Evolutionary conservation across 768 basidiomycete genomes (phyloP), one percentile per base, ranked within the genome.

Genomic region (Lentinus tigrinus): DNA sequence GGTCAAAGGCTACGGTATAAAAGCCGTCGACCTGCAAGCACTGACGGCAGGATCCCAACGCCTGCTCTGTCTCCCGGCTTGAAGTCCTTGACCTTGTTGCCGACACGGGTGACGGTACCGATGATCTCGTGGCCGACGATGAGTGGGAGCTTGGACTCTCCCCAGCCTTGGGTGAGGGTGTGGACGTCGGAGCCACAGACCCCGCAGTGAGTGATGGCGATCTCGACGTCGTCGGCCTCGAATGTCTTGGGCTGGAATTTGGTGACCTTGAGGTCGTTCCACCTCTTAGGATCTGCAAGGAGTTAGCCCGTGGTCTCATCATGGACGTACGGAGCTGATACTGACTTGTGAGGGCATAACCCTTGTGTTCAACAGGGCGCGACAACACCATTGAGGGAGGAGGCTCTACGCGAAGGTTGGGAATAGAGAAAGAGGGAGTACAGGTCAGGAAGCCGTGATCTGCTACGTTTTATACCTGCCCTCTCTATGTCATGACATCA

Each of bases 121-220:
- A 82, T 75, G 54, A 87, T 83, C 68, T 85, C 83, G 63, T 85
- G 83, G 17, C 70, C 70, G 31, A 69, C 65, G 42, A 70, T 62
- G 23, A 71, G 63, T 6, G 69, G 69, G 2, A 68, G 61, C 62
- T 66, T 63, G 47, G 57, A 59, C 31, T 67, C 57, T n/a, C 67
- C 75, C 78, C 78, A 69, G 36, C 76, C 77, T 24, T 73, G 72
- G 10, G 75, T 75, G 47, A 76, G 65, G 21, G 78, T 78, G 64
- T 81, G 78, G 0, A 78, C 77, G 67, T 85, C 84, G 4, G 79
- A 78, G 36, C 78, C 81, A 57, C 83, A 84, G 17, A 82, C 80
- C 24, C 71, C 70, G 62, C 72, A 82, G 62, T 74, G 79, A 21
- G 78, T 77, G 56, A 82, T 80, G 51, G 77, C 74, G 56, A 83